Conservation (phyloP, 495 filamentous ascomycete genomes). For the Tuber melanosporum region DNA sequence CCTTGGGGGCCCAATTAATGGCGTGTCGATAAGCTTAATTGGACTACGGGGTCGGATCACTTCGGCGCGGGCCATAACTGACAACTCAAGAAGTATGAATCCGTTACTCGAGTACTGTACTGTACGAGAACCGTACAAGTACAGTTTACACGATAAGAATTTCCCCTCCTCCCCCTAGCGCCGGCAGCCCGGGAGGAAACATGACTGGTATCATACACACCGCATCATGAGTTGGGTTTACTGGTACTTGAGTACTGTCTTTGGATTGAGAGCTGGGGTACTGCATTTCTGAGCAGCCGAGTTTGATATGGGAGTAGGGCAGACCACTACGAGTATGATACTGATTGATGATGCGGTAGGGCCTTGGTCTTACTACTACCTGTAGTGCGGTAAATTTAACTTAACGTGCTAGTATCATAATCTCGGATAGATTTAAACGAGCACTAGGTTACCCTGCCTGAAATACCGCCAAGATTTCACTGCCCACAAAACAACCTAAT, state of each 20-base stretch:
- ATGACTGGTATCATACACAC: too few species aligned
- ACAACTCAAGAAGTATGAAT: too few species aligned
- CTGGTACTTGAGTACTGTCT: not conserved
- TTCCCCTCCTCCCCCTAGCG: not conserved
- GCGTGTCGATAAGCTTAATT: constrained; percentile 1
- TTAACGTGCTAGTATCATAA: not conserved
- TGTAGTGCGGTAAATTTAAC: too few species aligned
- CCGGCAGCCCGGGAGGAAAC: too few species aligned
- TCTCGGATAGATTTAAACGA: not conserved
- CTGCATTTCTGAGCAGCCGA: not conserved
- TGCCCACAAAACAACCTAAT: not conserved
- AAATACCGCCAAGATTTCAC: not conserved
- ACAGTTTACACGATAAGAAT: too few species aligned
- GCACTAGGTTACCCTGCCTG: not conserved
- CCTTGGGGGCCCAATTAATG: not conserved
- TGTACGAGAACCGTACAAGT: too few species aligned
- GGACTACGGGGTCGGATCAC: not conserved
- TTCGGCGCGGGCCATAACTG: not conserved
- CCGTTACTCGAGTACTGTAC: too few species aligned
- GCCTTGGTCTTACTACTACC: not conserved
- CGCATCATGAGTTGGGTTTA: too few species aligned
- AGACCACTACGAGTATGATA: not conserved
- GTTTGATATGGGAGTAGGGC: not conserved
- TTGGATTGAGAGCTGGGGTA: not conserved
- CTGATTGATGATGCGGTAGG: not conserved